Conservation (phyloP, 352 stramenopile species). For the Pythium brachiatum region DNA sequence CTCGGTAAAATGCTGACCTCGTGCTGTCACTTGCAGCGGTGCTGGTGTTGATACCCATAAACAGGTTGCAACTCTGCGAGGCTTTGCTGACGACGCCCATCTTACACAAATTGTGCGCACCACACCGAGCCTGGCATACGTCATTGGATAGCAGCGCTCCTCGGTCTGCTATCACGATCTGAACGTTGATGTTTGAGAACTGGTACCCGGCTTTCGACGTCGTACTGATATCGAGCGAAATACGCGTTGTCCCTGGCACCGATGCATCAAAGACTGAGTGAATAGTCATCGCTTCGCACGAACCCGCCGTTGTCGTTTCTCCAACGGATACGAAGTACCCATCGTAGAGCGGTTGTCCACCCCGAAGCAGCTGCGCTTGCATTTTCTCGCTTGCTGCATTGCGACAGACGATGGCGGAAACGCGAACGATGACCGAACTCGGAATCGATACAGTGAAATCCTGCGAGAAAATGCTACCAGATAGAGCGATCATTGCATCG, state of each 20-base stretch:
- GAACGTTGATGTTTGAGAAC: conserved; percentile 32
- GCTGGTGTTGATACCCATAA: conserved; percentile 35
- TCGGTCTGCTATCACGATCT: conserved; percentile 38
- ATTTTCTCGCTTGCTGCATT: conserved; percentile 43
- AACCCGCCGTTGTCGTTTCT: conserved; percentile 23
- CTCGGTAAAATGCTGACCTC: conserved; percentile 27
- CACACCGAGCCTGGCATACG: conserved; percentile 36
- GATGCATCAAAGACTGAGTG: conserved; percentile 39
- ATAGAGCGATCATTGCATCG: conserved; percentile 6
- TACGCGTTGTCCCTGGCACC: conserved; percentile 21
- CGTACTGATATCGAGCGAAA: conserved; percentile 42
- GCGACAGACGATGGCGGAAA: conserved; percentile 40
- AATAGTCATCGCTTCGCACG: conserved; percentile 44
- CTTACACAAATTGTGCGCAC: conserved; percentile 43
- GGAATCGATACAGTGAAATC: conserved; percentile 26
- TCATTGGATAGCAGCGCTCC: conserved; percentile 39
- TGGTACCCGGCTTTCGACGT: conserved; percentile 36
- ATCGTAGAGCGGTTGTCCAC: conserved; percentile 34
- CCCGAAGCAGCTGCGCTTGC: conserved; percentile 31
- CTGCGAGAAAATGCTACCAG: conserved; percentile 28
- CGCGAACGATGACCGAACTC: conserved; percentile 45
- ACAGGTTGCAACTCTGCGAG: conserved; percentile 41
- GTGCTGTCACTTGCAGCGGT: conserved; percentile 27
- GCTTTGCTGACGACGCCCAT: conserved; percentile 34
- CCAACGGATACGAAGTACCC: conserved; percentile 35